phyloP scores from a whole-genome alignment of 1,284 basidiomycete species.

The Malassezia nana region DNA sequence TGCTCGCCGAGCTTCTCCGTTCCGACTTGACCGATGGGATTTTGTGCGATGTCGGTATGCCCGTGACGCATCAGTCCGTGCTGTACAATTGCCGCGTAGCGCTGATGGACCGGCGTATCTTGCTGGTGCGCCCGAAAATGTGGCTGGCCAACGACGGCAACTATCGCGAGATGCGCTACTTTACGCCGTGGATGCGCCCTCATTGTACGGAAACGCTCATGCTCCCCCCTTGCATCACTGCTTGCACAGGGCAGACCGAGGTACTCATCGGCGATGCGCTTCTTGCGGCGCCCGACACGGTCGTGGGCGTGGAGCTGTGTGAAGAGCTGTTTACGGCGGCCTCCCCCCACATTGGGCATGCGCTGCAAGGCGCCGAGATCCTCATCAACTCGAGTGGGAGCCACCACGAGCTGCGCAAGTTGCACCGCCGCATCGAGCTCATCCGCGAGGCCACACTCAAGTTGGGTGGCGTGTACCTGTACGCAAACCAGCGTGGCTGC shows the following conservation, averaged over 20 bases:
- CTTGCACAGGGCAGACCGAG: slow-evolving; percentile 80
- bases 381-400: slow-evolving; percentile 96
- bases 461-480: slow-evolving; percentile 92
- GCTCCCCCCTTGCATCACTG: slow-evolving; percentile 73
- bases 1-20: slow-evolving; percentile 34
- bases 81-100: slow-evolving; percentile 94
- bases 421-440: slow-evolving; percentile 78
- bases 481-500: slow-evolving; percentile 97
- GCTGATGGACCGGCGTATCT: slow-evolving; percentile 70
- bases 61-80: slow-evolving; percentile 88
- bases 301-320: slow-evolving; percentile 88
- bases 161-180: slow-evolving; percentile 89
- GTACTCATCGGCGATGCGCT: slow-evolving; percentile 95
- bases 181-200: slow-evolving; percentile 88
- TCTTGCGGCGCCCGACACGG: slow-evolving; percentile 82
- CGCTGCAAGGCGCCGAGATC: slow-evolving; percentile 93
- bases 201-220: slow-evolving; percentile 77
- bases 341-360: slow-evolving; percentile 92
- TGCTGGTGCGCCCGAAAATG: slow-evolving; percentile 95
- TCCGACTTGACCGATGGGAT: slow-evolving; percentile 35
- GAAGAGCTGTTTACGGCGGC: slow-evolving; percentile 94
- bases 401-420: slow-evolving; percentile 91
- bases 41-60: slow-evolving; percentile 51
- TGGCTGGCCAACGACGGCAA: slow-evolving; percentile 99
- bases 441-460: slow-evolving; percentile 95